Evolutionary conservation across 768 basidiomycete species (phyloP).

Genomic region (Suillus occidentalis): DNA sequence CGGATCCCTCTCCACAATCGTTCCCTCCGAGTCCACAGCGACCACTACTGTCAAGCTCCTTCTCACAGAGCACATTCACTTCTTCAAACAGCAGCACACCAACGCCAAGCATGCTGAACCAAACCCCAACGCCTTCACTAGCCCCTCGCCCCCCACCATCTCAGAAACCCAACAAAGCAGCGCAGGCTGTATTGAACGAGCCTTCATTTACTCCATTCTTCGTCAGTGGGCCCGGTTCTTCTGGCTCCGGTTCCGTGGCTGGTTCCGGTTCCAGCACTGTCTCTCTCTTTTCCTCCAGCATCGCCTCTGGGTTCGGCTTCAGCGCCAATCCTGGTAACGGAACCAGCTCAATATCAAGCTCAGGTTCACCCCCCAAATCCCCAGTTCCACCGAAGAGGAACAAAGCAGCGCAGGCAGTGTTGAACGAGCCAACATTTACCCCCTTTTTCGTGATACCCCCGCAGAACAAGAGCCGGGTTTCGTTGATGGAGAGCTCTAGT

Average conservation of each 20-base stretch:
- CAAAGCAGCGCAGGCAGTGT: slow-evolving; percentile 6
- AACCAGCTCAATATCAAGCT: background rate
- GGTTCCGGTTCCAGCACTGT: too few relatives aligned
- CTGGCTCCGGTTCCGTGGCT: background rate
- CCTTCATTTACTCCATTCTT: background rate
- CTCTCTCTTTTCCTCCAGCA: background rate
- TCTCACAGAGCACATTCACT: background rate
- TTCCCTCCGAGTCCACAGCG: background rate
- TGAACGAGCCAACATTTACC: slow-evolving; percentile 3
- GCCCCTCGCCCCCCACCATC: background rate
- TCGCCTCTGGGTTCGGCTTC: background rate
- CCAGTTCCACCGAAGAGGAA: background rate
- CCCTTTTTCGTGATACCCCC: slow-evolving; percentile 4
- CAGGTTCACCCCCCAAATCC: background rate
- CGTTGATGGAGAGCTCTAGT: background rate
- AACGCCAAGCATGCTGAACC: background rate
- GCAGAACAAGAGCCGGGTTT: slow-evolving; percentile 1
- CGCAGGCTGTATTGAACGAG: background rate
- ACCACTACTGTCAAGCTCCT: background rate
- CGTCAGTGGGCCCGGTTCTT: background rate
- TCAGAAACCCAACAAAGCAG: background rate
- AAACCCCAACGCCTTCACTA: background rate
- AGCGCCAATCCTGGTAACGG: background rate
- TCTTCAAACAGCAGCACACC: background rate
- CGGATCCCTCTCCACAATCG: too few relatives aligned